Conservation (phyloP, 164 flowering plant species). For the Piper longum region DNA sequence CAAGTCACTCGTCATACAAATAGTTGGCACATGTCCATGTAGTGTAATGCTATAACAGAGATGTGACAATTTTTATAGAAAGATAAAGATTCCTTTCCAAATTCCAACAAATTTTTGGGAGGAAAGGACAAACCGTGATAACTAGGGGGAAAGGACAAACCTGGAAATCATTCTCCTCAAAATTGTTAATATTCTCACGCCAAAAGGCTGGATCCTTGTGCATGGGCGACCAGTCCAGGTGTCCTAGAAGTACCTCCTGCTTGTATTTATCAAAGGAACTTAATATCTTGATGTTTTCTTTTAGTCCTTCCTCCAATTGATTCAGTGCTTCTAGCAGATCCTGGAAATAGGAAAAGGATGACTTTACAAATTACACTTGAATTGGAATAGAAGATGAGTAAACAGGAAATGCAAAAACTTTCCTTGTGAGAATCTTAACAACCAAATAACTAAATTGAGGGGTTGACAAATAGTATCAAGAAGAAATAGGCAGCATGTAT, state of each 20-base stretch:
- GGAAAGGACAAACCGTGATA: neutral
- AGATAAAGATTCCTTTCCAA: too few species aligned
- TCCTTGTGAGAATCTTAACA: too few species aligned
- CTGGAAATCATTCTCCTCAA: conserved; percentile 96
- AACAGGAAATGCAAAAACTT: too few species aligned
- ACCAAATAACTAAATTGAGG: too few species aligned
- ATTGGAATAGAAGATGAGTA: too few species aligned
- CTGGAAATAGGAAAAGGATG: conserved; percentile 14
- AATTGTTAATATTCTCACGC: conserved; percentile 76
- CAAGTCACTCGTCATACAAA: too few species aligned
- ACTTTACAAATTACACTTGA: neutral
- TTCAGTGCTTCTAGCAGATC: conserved; percentile 81
- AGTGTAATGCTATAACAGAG: too few species aligned
- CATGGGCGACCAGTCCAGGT: conserved; percentile 95
- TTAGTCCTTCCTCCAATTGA: conserved; percentile 81
- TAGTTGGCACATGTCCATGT: too few species aligned
- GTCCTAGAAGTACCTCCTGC: conserved; percentile 94
- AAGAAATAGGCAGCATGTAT: neutral
- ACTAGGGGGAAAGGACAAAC: conserved; percentile 16
- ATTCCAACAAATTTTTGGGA: too few species aligned
- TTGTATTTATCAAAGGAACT: conserved; percentile 94
- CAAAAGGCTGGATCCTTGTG: conserved; percentile 88
- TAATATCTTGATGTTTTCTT: conserved; percentile 60
- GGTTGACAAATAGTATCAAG: neutral
- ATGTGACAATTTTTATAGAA: too few species aligned